Percentiles rank a stretch among this genome's conserved stretches.
phyloP scores from a whole-genome alignment of 257 asterid species.

The Nicotiana attenuata region DNA sequence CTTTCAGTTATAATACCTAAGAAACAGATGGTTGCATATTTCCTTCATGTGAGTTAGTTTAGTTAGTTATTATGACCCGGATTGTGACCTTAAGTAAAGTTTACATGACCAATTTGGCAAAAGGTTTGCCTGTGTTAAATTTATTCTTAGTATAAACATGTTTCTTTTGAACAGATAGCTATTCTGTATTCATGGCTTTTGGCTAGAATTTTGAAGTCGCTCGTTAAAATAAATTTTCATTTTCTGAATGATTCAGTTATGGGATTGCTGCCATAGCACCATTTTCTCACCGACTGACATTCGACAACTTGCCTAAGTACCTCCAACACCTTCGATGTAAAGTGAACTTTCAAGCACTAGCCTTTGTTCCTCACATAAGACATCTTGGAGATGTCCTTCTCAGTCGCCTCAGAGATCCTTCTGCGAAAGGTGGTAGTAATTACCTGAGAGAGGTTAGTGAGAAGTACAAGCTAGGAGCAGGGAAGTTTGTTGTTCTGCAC shows the following conservation, averaged over 20 bases:
- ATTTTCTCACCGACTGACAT: slow-evolving; percentile 89
- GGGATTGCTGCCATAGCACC: slow-evolving; percentile 95
- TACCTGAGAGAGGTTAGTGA: slow-evolving; percentile 16
- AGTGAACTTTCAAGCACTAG: slow-evolving; percentile 84
- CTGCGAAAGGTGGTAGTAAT: slow-evolving; percentile 28
- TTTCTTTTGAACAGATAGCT: too few species aligned
- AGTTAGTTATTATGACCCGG: background rate
- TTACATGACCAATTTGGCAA: background rate
- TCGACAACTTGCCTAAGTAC: slow-evolving; percentile 79
- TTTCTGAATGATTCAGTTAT: slow-evolving; percentile 40
- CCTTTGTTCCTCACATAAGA: slow-evolving; percentile 75
- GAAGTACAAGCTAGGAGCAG: slow-evolving; percentile 36
- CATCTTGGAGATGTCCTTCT: slow-evolving; percentile 83
- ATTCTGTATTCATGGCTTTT: too few species aligned
- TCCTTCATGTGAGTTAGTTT: background rate
- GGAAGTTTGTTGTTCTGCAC: slow-evolving; percentile 81
- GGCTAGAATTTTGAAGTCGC: background rate
- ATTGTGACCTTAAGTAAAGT: background rate
- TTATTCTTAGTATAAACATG: too few species aligned
- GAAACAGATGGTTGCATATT: background rate
- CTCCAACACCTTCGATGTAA: slow-evolving; percentile 88
- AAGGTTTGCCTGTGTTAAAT: background rate
- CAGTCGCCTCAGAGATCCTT: slow-evolving; percentile 57
- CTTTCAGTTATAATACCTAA: background rate
- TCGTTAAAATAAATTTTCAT: background rate